Evolutionary conservation across 148 eudicot species (phyloP).

Genomic region (Agrostemma githago): DNA sequence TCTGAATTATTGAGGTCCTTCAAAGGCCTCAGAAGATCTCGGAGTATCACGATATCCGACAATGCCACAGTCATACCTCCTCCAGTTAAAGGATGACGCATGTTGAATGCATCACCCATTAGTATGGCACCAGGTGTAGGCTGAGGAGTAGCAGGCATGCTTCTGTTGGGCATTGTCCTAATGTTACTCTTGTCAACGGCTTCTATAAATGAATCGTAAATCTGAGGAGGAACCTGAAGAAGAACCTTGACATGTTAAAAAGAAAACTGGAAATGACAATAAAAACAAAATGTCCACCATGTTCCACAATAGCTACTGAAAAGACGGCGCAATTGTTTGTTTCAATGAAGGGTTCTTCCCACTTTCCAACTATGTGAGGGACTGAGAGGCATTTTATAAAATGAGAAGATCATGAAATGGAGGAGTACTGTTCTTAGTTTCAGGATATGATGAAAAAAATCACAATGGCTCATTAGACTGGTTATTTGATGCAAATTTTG

Average conservation of each 20-base stretch:
- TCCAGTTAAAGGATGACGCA: constrained; percentile 87
- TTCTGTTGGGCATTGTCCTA: constrained; percentile 36
- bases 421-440: too few species aligned
- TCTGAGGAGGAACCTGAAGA: constrained; percentile 52
- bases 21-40: constrained; percentile 64
- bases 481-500: too few species aligned
- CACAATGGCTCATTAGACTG: too few species aligned
- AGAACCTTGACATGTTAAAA: constrained; percentile 11
- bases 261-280: constrained; percentile 3
- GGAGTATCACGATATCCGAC: constrained; percentile 59
- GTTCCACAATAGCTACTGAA: neutral
- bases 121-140: constrained; percentile 16
- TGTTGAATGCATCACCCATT: constrained; percentile 49
- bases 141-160: constrained; percentile 19
- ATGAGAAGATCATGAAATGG: too few species aligned
- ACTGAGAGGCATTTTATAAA: too few species aligned
- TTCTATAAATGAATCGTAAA: constrained; percentile 54
- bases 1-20: constrained; percentile 46
- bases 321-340: neutral
- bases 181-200: constrained; percentile 67
- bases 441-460: too few species aligned
- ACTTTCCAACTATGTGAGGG: too few species aligned
- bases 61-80: constrained; percentile 94
- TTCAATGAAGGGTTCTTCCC: neutral
- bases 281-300: neutral